A percentile compares a stretch with the other conserved stretches of the same genome.
These are phyloP conservation scores for Starmerella sirachaensis DNA, from an alignment of 805 yeast species.

Conservation along the genomic window DNA sequence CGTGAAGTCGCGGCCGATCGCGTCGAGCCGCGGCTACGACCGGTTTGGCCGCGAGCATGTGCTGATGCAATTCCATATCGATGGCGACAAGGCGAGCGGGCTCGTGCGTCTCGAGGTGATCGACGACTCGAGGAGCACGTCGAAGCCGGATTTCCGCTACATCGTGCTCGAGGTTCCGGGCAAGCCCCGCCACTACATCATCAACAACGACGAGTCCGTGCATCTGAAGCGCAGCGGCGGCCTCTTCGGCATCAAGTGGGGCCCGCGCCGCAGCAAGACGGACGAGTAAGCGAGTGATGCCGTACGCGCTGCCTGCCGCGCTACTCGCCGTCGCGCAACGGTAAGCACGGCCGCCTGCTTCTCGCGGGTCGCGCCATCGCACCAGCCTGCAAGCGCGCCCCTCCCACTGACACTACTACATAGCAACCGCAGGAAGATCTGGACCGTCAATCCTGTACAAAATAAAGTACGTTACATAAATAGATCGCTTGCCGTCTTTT, in stretches of 20 bases:
- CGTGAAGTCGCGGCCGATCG: constrained; percentile 78
- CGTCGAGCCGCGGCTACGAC: constrained; percentile 48
- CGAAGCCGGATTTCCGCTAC: constrained; percentile 53
- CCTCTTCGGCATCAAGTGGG: constrained; percentile 69
- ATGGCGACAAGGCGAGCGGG: constrained; percentile 53
- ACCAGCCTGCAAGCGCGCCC: no score
- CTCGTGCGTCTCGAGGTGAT: constrained; percentile 71
- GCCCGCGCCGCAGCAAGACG: no score
- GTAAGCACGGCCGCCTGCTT: no score
- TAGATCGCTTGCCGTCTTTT: no score
- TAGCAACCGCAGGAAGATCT: no score
- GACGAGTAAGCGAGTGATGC: no score
- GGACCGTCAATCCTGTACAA: no score
- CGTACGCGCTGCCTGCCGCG: no score
- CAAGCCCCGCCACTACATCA: constrained; percentile 51
- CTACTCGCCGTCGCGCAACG: no score
- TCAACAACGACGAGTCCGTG: constrained; percentile 39
- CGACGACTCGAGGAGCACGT: constrained; percentile 33
- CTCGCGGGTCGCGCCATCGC: no score
- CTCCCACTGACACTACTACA: no score
- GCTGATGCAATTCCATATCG: constrained; percentile 77
- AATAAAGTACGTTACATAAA: no score
- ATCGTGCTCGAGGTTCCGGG: constrained; percentile 69
- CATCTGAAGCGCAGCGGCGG: constrained; percentile 31
- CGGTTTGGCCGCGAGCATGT: constrained; percentile 70